Evolutionary conservation across 192 early-diverging fungal genomes (phyloP).

Genomic region (Mortierella hygrophila): DNA sequence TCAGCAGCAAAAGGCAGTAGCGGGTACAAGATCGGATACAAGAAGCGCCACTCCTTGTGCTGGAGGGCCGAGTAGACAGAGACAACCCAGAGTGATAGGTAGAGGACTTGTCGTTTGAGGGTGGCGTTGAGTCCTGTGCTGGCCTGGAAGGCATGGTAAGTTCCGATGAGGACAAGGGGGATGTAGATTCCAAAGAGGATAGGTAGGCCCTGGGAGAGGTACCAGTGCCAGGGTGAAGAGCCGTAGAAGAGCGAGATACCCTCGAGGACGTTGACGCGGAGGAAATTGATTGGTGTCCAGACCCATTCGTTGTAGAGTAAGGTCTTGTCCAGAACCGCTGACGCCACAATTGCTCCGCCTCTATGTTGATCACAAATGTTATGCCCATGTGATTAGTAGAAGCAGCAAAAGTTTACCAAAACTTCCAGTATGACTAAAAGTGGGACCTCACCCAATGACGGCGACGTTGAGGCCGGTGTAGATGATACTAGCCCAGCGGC

Average conservation of each 20-base stretch:
- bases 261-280: constrained; percentile 84
- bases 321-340: constrained; percentile 72
- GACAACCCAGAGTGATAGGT: constrained; percentile 64
- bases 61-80: constrained; percentile 79
- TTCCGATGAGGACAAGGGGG: constrained; percentile 73
- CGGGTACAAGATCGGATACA: constrained; percentile 87
- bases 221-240: constrained; percentile 92
- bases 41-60: constrained; percentile 97
- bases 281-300: constrained; percentile 83
- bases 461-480: constrained; percentile 47
- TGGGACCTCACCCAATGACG: constrained; percentile 59
- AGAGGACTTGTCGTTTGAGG: constrained; percentile 32
- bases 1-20: constrained; percentile 63
- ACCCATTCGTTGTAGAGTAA: constrained; percentile 79
- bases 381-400: too few species aligned
- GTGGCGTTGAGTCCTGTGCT: constrained; percentile 17
- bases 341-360: constrained; percentile 59
- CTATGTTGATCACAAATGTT: constrained; percentile 6
- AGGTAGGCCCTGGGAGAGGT: constrained; percentile 86
- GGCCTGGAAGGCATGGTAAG: constrained; percentile 38
- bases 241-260: constrained; percentile 93
- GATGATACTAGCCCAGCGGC: constrained; percentile 4
- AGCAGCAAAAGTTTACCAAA: too few species aligned
- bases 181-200: constrained; percentile 82
- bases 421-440: not conserved